Evolutionary conservation across 106 monocot genomes (phyloP).

Genomic region (Acanthochlamys bracteata): DNA sequence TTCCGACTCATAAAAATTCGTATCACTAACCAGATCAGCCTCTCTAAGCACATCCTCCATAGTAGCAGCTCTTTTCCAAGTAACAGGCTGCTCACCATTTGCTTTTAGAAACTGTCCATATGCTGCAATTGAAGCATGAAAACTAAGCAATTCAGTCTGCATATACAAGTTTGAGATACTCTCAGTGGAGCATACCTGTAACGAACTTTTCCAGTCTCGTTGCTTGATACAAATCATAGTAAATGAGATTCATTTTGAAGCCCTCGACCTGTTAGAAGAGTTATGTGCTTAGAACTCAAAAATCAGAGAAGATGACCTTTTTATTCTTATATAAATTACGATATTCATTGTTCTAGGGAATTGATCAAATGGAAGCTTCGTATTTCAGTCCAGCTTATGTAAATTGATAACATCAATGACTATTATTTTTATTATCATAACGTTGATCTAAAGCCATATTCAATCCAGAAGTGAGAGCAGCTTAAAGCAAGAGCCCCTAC

Average conservation of each 20-base stretch:
- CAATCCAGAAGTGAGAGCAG: no score
- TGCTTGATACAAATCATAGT: conserved; percentile 93
- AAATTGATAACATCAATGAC: no score
- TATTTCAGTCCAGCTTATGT: no score
- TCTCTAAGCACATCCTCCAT: conserved; percentile 96
- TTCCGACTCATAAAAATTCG: background rate
- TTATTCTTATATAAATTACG: no score
- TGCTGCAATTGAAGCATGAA: conserved; percentile 28
- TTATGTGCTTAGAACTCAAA: no score
- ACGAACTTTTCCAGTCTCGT: conserved; percentile 98
- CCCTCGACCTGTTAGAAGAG: conserved; percentile 71
- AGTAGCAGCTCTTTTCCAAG: conserved; percentile 94
- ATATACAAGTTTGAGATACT: no score
- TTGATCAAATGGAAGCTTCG: no score
- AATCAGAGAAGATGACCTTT: no score
- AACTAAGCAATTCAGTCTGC: background rate
- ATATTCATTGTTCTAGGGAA: no score
- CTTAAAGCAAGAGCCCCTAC: conserved; percentile 19
- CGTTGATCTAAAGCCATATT: no score
- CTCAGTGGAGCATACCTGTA: conserved; percentile 46
- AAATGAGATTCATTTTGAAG: conserved; percentile 98
- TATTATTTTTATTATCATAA: no score
- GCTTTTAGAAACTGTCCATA: conserved; percentile 90
- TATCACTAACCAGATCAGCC: conserved; percentile 69
- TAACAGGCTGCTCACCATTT: conserved; percentile 85